Percentiles rank a stretch among this genome's conserved stretches.
Conservation (phyloP, 371 early-diverging fungal genomes). For the Lichtheimia hyalospora region DNA sequence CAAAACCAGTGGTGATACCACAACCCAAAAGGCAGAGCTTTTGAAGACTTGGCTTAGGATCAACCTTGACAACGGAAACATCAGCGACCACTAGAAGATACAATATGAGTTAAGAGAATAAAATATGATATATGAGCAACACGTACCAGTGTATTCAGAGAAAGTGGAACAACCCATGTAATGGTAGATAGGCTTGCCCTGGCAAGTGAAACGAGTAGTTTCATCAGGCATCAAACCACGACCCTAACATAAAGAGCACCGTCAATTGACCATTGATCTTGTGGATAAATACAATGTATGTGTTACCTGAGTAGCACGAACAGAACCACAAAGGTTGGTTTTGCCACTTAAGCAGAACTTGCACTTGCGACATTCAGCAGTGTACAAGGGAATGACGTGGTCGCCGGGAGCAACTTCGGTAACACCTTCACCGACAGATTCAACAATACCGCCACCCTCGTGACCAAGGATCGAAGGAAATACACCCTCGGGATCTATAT, state of each 20-base stretch:
- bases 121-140: background rate
- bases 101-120: background rate
- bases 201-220: constrained; percentile 91
- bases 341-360: constrained; percentile 95
- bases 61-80: constrained; percentile 90
- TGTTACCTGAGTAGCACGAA: constrained; percentile 84
- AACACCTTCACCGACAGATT: constrained; percentile 96
- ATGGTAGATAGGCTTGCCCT: constrained; percentile 86
- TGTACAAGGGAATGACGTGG: constrained; percentile 95
- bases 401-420: constrained; percentile 89
- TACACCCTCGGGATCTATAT: constrained; percentile 81
- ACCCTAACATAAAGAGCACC: constrained; percentile 50
- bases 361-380: constrained; percentile 91
- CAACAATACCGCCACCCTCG: constrained; percentile 95
- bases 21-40: constrained; percentile 92
- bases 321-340: constrained; percentile 93
- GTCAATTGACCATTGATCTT: background rate
- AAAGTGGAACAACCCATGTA: constrained; percentile 98
- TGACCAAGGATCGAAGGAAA: constrained; percentile 95
- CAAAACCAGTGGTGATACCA: constrained; percentile 95
- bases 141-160: constrained; percentile 83
- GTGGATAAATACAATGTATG: background rate
- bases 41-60: constrained; percentile 77
- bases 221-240: constrained; percentile 95
- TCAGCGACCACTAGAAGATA: constrained; percentile 69